Conservation (phyloP, 169 alveolate genomes). For the Babesia microti region DNA sequence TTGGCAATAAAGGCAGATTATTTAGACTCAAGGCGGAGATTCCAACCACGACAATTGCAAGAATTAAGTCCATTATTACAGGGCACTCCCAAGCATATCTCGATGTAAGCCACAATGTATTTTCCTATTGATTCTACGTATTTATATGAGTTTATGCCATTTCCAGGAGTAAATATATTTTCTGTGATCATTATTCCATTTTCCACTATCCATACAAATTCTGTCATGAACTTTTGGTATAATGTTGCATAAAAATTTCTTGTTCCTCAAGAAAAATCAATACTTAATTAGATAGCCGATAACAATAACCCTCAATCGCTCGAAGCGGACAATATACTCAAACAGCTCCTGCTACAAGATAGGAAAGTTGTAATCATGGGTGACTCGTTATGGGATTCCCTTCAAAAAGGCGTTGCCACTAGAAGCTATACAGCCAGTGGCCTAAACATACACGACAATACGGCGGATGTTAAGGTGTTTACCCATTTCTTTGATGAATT, state of each 20-base stretch:
- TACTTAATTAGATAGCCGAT: slow-evolving; percentile 5
- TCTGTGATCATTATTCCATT: too few relatives aligned
- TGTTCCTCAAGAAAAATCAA: too few relatives aligned
- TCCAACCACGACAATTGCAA: slow-evolving; percentile 49
- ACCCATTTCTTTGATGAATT: slow-evolving; percentile 1
- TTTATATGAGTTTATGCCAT: too few relatives aligned
- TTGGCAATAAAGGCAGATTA: slow-evolving; percentile 8
- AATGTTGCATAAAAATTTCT: too few relatives aligned
- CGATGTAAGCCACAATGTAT: slow-evolving; percentile 22
- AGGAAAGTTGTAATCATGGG: slow-evolving; percentile 4
- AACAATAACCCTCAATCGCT: slow-evolving; percentile 4
- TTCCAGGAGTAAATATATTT: too few relatives aligned
- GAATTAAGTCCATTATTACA: slow-evolving; percentile 36
- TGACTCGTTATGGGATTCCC: not conserved
- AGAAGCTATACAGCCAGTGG: not conserved
- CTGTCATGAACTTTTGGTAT: too few relatives aligned
- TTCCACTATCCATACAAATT: too few relatives aligned
- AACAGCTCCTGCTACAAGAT: slow-evolving; percentile 7
- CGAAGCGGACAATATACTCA: slow-evolving; percentile 12
- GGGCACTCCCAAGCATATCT: slow-evolving; percentile 47
- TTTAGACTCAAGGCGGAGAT: slow-evolving; percentile 44
- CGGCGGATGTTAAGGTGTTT: slow-evolving; percentile 9
- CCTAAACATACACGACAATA: not conserved
- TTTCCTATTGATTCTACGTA: too few relatives aligned
- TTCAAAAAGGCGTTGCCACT: not conserved